These are phyloP conservation scores for Penicillium sp. DNA, from an alignment of 2,329 filamentous ascomycete species.

Conservation along the genomic window DNA sequence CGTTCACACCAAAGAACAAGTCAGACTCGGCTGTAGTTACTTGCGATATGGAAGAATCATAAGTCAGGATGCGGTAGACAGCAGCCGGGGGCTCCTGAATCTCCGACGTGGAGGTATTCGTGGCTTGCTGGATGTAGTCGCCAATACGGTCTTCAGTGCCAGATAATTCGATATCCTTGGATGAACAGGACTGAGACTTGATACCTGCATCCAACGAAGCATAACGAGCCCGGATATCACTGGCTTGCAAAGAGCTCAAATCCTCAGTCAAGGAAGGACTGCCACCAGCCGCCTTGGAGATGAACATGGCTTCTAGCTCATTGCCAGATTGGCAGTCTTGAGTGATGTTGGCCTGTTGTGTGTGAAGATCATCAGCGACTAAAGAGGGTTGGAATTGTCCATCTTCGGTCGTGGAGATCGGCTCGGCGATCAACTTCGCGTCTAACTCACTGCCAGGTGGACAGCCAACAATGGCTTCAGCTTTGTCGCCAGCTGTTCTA, in stretches of 20 bases:
- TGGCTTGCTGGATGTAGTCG: slow-evolving; percentile 8
- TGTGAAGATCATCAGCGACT: neutral
- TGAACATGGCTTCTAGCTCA: slow-evolving; percentile 11
- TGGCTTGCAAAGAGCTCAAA: slow-evolving; percentile 1
- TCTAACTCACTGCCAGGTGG: slow-evolving; percentile 19
- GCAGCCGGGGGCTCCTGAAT: slow-evolving; percentile 1
- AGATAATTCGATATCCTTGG: neutral
- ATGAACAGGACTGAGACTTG: neutral
- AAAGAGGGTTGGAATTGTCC: neutral
- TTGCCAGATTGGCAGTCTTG: slow-evolving; percentile 12
- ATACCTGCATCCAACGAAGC: neutral
- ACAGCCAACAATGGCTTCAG: slow-evolving; percentile 7
- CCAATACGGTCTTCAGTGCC: slow-evolving; percentile 8
- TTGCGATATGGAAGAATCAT: slow-evolving; percentile 32
- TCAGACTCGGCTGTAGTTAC: slow-evolving; percentile 34
- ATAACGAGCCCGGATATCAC: slow-evolving; percentile 14
- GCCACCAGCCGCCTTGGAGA: slow-evolving; percentile 1
- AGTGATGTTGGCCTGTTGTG: slow-evolving; percentile 1
- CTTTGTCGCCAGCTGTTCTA: neutral
- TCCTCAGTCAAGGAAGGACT: slow-evolving; percentile 2
- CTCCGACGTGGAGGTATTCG: neutral
- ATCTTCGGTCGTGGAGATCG: neutral
- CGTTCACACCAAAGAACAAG: slow-evolving; percentile 30
- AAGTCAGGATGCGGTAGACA: slow-evolving; percentile 39
- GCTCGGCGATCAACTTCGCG: slow-evolving; percentile 3